A percentile compares a stretch with the other conserved stretches of the same genome.
phyloP scores from a whole-genome alignment of 2,329 filamentous ascomycete species.

The Neophaeococcomyces mojaviensis region DNA sequence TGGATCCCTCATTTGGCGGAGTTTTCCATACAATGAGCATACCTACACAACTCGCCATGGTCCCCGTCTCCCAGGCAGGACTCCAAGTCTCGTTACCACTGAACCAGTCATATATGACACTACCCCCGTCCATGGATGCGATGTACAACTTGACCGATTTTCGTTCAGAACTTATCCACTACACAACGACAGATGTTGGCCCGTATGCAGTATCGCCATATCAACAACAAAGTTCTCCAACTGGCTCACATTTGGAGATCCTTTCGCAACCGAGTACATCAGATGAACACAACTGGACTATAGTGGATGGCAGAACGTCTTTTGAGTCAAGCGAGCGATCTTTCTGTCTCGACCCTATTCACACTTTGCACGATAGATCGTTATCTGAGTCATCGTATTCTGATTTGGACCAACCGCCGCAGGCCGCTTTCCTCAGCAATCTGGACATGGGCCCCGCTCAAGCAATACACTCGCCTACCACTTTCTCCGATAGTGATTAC shows the following conservation, averaged over 20 bases:
- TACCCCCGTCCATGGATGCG: constrained; percentile 52
- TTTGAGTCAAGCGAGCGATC: constrained; percentile 58
- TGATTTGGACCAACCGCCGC: constrained; percentile 54
- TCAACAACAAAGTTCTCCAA: constrained; percentile 57
- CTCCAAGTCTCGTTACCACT: constrained; percentile 55
- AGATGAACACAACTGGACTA: constrained; percentile 79
- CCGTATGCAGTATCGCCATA: constrained; percentile 34
- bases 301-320: constrained; percentile 67
- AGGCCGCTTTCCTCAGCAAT: constrained; percentile 62
- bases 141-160: constrained; percentile 75
- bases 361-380: constrained; percentile 81
- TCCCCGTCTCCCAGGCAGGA: constrained; percentile 53
- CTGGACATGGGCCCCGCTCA: constrained; percentile 73
- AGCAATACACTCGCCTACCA: constrained; percentile 75
- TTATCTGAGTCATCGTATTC: constrained; percentile 78
- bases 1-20: constrained; percentile 34
- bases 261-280: constrained; percentile 71
- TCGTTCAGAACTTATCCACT: constrained; percentile 58
- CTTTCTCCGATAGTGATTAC: constrained; percentile 63
- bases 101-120: constrained; percentile 53
- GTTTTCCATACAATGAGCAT: constrained; percentile 45
- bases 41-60: constrained; percentile 45
- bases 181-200: constrained; percentile 41
- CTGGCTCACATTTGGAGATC: constrained; percentile 75
- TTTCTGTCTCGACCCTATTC: constrained; percentile 83